A percentile compares a stretch with the other conserved stretches of the same genome.
These are phyloP conservation scores for Thelonectria discophora DNA, from an alignment of 2,329 filamentous ascomycete genomes.

Conservation along the genomic window DNA sequence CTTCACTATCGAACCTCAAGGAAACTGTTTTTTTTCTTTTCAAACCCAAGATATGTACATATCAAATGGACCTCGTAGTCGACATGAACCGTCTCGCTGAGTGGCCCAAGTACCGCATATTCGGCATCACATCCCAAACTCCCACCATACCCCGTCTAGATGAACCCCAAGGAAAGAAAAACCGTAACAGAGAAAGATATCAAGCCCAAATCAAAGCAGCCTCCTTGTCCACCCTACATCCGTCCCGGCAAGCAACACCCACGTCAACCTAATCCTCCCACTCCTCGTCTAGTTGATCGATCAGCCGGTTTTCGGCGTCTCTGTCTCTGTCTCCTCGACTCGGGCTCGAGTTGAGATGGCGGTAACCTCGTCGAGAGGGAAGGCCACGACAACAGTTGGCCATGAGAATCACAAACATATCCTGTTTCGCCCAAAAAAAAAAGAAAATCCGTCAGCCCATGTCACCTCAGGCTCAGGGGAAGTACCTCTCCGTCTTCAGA, in stretches of 20 bases:
- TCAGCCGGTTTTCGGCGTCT: slow-evolving; percentile 92
- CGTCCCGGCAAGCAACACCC: slow-evolving; percentile 10
- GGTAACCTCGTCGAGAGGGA: slow-evolving; percentile 73
- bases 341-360: slow-evolving; percentile 65
- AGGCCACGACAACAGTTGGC: slow-evolving; percentile 75
- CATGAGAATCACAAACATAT: slow-evolving; percentile 72
- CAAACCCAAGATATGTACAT: slow-evolving; percentile 1
- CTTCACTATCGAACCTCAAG: neutral
- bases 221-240: neutral
- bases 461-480: slow-evolving; percentile 34
- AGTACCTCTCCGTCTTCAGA: slow-evolving; percentile 44
- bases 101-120: slow-evolving; percentile 23
- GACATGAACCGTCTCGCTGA: slow-evolving; percentile 21
- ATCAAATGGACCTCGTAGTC: slow-evolving; percentile 29
- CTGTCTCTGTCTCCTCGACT: slow-evolving; percentile 58
- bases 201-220: slow-evolving; percentile 16
- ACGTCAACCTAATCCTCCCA: slow-evolving; percentile 76
- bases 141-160: slow-evolving; percentile 33
- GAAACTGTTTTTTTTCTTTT: neutral
- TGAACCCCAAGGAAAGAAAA: slow-evolving; percentile 27
- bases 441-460: slow-evolving; percentile 36
- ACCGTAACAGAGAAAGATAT: slow-evolving; percentile 10
- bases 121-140: slow-evolving; percentile 35
- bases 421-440: slow-evolving; percentile 51
- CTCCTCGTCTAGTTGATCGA: slow-evolving; percentile 95